Evolutionary conservation across 495 filamentous ascomycete genomes (phyloP).

Genomic region (Penicillium silybi): DNA sequence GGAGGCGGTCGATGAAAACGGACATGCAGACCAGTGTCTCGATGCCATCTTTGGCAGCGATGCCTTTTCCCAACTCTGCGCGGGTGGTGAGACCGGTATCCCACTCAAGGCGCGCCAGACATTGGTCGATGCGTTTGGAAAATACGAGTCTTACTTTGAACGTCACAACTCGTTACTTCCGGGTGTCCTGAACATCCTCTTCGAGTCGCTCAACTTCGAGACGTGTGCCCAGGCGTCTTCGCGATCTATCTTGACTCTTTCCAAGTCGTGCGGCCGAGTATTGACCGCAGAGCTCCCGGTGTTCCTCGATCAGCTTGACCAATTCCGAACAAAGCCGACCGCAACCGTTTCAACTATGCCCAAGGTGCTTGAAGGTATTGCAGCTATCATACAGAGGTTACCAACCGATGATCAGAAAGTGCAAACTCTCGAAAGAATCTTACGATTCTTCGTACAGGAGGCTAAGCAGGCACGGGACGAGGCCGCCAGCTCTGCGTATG

Average conservation of each 20-base stretch:
- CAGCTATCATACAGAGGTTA: conserved; percentile 78
- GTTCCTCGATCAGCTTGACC: conserved; percentile 74
- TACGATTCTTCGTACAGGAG: conserved; percentile 54
- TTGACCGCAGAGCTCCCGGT: conserved; percentile 67
- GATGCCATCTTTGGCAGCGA: conserved; percentile 67
- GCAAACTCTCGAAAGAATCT: conserved; percentile 57
- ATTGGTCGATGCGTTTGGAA: conserved; percentile 69
- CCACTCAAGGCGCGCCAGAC: conserved; percentile 73
- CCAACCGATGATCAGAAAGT: conserved; percentile 59
- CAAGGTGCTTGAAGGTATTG: conserved; percentile 74
- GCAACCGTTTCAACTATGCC: conserved; percentile 73
- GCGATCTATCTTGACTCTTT: conserved; percentile 73
- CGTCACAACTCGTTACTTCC: conserved; percentile 67
- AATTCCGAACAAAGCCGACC: conserved; percentile 55
- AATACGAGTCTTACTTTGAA: conserved; percentile 79
- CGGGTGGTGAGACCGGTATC: conserved; percentile 44
- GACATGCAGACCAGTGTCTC: conserved; percentile 62
- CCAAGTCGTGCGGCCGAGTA: conserved; percentile 70
- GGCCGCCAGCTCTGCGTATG: conserved; percentile 35
- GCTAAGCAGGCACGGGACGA: conserved; percentile 34
- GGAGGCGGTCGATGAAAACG: conserved; percentile 67
- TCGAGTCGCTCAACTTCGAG: conserved; percentile 64
- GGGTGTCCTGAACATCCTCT: conserved; percentile 74
- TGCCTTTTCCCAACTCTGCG: conserved; percentile 49
- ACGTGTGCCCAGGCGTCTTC: conserved; percentile 69